Conservation (phyloP, 129 eudicot species). For the Sambucus nigra region DNA sequence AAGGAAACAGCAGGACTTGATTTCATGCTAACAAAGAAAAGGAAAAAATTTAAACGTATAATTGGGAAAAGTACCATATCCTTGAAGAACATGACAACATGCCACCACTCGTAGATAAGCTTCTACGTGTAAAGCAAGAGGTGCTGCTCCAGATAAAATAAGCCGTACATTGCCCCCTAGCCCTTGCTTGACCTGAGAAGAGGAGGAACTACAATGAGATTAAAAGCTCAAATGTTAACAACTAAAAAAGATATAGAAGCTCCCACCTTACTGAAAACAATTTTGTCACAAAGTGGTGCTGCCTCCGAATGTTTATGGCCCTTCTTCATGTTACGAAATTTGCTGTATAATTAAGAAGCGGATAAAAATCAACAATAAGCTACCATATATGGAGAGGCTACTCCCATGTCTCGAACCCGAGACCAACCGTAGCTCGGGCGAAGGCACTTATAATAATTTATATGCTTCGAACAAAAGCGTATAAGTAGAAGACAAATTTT, state of each 20-base stretch:
- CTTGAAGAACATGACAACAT: slow-evolving; percentile 71
- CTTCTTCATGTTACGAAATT: slow-evolving; percentile 54
- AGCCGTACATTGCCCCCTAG: slow-evolving; percentile 68
- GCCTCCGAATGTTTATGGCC: slow-evolving; percentile 87
- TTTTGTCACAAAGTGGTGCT: slow-evolving; percentile 60
- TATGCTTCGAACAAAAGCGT: background rate
- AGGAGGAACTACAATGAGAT: background rate
- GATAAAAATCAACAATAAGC: slow-evolving; percentile 1
- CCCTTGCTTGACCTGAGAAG: slow-evolving; percentile 55
- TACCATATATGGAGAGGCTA: background rate
- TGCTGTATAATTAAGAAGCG: slow-evolving; percentile 42
- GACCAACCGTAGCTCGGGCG: too few relatives aligned
- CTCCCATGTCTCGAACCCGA: background rate
- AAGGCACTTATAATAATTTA: background rate
- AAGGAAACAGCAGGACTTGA: background rate
- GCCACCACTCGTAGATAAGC: slow-evolving; percentile 67
- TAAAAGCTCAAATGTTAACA: slow-evolving; percentile 5
- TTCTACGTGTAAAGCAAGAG: slow-evolving; percentile 75
- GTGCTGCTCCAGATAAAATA: slow-evolving; percentile 80
- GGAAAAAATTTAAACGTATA: background rate
- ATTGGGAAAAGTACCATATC: slow-evolving; percentile 46
- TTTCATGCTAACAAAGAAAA: background rate
- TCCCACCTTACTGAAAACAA: slow-evolving; percentile 79
- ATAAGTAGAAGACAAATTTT: background rate
- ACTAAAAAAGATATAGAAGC: background rate